Evolutionary conservation across 768 basidiomycete species (phyloP).

Genomic region (Tylopilus intermedius): DNA sequence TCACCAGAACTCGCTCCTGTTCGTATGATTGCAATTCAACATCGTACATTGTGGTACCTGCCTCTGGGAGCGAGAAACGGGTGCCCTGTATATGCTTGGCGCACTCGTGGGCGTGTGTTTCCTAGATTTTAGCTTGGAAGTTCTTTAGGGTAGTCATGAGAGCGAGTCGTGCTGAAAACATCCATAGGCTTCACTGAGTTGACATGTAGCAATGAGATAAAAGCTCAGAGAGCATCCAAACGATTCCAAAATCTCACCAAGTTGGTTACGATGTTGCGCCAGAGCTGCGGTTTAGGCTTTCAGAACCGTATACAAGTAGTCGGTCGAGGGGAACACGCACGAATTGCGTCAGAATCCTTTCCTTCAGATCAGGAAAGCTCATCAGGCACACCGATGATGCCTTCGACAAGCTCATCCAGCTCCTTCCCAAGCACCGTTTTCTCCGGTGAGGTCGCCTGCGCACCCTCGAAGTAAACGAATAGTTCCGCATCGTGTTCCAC

Average conservation of each 20-base stretch:
- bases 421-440: conserved; percentile 53
- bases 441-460: conserved; percentile 23
- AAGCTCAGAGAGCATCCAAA: not conserved
- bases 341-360: conserved; percentile 58
- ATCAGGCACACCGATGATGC: conserved; percentile 71
- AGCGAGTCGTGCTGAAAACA: not conserved
- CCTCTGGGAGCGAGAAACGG: conserved; percentile 9
- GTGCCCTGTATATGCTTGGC: conserved; percentile 44
- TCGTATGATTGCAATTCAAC: conserved; percentile 8
- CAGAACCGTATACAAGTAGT: not conserved
- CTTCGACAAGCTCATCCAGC: conserved; percentile 67
- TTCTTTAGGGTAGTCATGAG: conserved; percentile 31
- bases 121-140: conserved; percentile 70
- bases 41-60: not conserved
- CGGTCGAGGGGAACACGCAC: conserved; percentile 38
- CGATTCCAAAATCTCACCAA: not conserved
- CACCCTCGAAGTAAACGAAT: too few species aligned
- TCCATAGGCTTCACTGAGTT: conserved; percentile 12
- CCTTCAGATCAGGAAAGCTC: conserved; percentile 84
- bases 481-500: too few species aligned
- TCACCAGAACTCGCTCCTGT: conserved; percentile 15
- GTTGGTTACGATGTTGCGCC: not conserved
- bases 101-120: conserved; percentile 64
- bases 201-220: conserved; percentile 1
- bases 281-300: not conserved